Evolutionary conservation across 2,329 filamentous ascomycete genomes (phyloP), one percentile per base, ranked within the genome.

Genomic region (Lasiodiplodia theobromae): DNA sequence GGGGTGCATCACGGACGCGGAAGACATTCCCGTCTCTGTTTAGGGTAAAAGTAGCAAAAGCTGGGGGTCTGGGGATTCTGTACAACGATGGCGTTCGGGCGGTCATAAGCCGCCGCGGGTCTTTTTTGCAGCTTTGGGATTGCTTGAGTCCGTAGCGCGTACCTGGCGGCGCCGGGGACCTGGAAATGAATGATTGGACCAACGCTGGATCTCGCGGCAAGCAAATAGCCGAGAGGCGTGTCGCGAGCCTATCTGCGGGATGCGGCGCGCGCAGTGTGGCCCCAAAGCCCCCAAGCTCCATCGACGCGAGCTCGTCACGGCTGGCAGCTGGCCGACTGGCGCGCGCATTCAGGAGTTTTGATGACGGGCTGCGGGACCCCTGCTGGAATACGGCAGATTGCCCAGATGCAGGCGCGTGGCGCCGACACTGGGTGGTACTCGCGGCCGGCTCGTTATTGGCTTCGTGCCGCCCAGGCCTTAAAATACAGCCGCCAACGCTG

Each of bases 1-100:
- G 71, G 87, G 87, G 4, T 88, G 86, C 74, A 85, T 89, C 62
- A 89, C 87, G 1, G 87, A 89, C 77, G 80, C 67, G 12, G 57
- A 54, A 28, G 52, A 68, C 28, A 51, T 67, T 44, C 52, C 40
- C 12, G 21, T 67, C 18, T 28, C 47, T 64, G 60, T 64, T 25
- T 64, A 34, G 28, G 57, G 57, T 10, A 47, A n/a, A 58, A 60
- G 47, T 47, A n/a, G 53, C 57, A 63, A 54, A 56, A 37, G 47
- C 44, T 56, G 25, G 44, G 34, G 49, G 38, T 57, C 38, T 67
- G 53, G 44, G 53, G 65, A 58, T 51, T 58, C 44, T 67, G 65
- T 58, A 58, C 53, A 31, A 67, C 49, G 53, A 28, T 34, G 65
- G 65, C 65, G 65, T 58, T 67, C 25, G 40, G 64, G 52, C 64